Evolutionary conservation across 129 eudicot species (phyloP).

Genomic region (Tanacetum coccineum): DNA sequence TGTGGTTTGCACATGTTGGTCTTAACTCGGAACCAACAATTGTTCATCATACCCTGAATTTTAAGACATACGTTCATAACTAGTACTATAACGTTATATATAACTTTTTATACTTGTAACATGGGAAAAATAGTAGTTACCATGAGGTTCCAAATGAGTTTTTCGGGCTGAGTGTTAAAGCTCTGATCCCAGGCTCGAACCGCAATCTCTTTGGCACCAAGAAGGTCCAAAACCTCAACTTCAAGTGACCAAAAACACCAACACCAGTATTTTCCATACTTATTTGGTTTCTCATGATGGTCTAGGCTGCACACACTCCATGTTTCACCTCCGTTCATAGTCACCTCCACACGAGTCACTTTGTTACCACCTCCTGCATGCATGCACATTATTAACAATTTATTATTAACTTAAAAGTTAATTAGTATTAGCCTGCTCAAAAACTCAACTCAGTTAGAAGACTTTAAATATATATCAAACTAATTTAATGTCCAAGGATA

Average conservation of each 20-base stretch:
- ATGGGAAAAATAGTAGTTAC: conserved; percentile 24
- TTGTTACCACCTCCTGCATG: conserved; percentile 86
- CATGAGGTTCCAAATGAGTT: conserved; percentile 97
- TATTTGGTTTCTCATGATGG: conserved; percentile 69
- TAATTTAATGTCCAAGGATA: too few species aligned
- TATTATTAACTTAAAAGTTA: neutral
- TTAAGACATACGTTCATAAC: too few species aligned
- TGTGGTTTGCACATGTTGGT: conserved; percentile 93
- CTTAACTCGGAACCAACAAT: conserved; percentile 93
- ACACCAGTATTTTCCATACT: conserved; percentile 90
- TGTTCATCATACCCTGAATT: conserved; percentile 96
- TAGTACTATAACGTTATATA: neutral
- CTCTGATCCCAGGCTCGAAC: conserved; percentile 96
- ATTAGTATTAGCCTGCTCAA: neutral
- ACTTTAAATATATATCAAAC: too few species aligned
- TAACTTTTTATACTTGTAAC: too few species aligned
- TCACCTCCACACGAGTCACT: conserved; percentile 93
- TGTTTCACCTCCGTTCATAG: conserved; percentile 90
- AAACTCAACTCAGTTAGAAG: too few species aligned
- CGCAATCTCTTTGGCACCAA: conserved; percentile 80
- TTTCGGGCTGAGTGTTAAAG: conserved; percentile 91
- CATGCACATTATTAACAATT: neutral
- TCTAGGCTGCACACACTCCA: conserved; percentile 67
- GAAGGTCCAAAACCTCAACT: conserved; percentile 87
- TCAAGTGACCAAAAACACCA: conserved; percentile 99